Base-by-base conservation (phyloP, 148 eudicot genomes). In the Gaultheria prostrata region DNA sequence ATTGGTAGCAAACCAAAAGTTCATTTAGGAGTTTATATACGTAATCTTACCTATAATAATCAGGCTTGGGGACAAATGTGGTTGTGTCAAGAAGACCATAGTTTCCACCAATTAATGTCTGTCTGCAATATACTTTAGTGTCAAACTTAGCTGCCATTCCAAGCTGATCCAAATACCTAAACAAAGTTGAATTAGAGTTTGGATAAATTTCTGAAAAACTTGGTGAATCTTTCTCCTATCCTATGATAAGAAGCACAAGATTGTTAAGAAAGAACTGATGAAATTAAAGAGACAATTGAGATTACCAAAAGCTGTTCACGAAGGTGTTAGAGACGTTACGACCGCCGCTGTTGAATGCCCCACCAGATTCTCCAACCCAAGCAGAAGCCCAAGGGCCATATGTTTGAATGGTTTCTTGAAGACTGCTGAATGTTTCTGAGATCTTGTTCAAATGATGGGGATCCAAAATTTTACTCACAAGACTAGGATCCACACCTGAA, bases 351-450 rank as follows among this genome's bases (percentile, higher is more conserved):
- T 97, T 97, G 78, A 48, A 97, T 76, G 98, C 97, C 71, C 99
- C 99, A 33, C 99, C 99, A 46, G 98, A 89, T 88, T 97, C 99
- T 53, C 99, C 96, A 39, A 97, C 95, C 99, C 99, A 97, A 81
- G 98, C 94, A 63, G 89, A 90, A 84, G 99, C 84, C 99, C 98
- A 97, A 77, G 95, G 93, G 78, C 98, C 99, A 69, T 83, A 48
- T 3, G 48, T 70, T 84, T 87, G 70, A 75, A 97, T 89, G 63
- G 89, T 91, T 82, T 87, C 79, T 46, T 69, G 83, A n/a, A 97
- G 92, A 63, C 13, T 82, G 73, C 81, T 39, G 82, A 91, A 94
- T 18, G 89, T 92, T 77, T 49, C 51, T 39, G 91, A 79, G 82
- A 88, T 82, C 81, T 86, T 81, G 82, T 86, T 89, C 90, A 97